phyloP scores from a whole-genome alignment of 1,139 yeast genomes.

The Kodamaea fungicola region DNA sequence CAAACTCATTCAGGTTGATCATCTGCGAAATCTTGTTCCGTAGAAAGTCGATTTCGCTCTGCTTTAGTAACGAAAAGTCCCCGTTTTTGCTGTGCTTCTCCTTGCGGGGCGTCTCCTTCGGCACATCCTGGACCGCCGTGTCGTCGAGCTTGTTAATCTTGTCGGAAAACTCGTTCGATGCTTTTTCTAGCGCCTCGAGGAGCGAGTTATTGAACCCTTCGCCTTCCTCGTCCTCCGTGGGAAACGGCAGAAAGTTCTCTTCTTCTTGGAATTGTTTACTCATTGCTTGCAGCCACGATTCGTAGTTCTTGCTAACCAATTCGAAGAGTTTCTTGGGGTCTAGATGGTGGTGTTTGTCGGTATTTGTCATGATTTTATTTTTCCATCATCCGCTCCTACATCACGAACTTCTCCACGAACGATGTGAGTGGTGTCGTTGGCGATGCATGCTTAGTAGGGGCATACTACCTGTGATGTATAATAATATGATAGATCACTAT shows the following conservation, averaged over 20 bases:
- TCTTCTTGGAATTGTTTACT: constrained; percentile 25
- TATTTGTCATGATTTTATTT: background rate
- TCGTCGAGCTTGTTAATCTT: constrained; percentile 12
- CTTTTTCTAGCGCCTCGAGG: constrained; percentile 31
- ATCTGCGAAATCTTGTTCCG: constrained; percentile 27
- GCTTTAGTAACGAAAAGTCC: constrained; percentile 20
- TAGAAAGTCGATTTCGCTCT: constrained; percentile 31
- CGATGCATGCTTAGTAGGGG: no score
- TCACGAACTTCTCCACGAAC: background rate
- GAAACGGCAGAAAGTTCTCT: constrained; percentile 31
- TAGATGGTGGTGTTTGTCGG: constrained; percentile 7
- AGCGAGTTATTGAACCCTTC: constrained; percentile 26
- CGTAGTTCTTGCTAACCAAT: constrained; percentile 36
- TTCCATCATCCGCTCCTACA: background rate
- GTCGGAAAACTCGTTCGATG: constrained; percentile 17
- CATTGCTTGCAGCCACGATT: constrained; percentile 37
- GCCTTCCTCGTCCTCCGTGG: constrained; percentile 15
- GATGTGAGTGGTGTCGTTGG: no score
- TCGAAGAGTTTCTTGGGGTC: constrained; percentile 31
- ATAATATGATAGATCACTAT: no score
- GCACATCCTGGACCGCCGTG: constrained; percentile 6
- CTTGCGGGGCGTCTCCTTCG: constrained; percentile 1
- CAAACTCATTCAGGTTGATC: constrained; percentile 15
- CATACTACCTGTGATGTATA: no score
- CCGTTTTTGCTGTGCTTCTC: background rate